Percentiles rank a stretch among this genome's conserved stretches.
Conservation (phyloP, 495 filamentous ascomycete genomes). For the Xylaria venustula region DNA sequence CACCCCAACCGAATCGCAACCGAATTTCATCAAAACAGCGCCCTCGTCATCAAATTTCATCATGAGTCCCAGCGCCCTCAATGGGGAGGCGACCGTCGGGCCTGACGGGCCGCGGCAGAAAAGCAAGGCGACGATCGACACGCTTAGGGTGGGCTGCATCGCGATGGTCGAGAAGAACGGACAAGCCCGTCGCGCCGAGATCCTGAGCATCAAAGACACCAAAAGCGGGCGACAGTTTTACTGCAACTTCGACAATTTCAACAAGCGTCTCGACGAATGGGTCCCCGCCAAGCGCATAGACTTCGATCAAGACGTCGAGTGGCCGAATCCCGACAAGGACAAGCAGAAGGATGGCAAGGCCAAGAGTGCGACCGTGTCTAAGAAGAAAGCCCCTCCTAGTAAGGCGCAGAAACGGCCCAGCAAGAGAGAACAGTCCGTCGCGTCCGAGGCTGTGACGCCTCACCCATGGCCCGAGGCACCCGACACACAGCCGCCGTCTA, state of each 20-base stretch:
- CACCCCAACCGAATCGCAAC: not conserved
- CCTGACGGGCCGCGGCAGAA: conserved; percentile 59
- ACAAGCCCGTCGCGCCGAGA: conserved; percentile 85
- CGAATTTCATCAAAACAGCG: conserved; percentile 22
- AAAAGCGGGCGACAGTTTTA: conserved; percentile 86
- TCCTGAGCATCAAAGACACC: conserved; percentile 79
- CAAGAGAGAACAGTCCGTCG: conserved; percentile 48
- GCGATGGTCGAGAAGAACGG: conserved; percentile 63
- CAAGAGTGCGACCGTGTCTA: conserved; percentile 45
- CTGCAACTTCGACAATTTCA: conserved; percentile 98
- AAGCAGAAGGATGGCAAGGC: conserved; percentile 52
- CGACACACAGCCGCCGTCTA: conserved; percentile 32
- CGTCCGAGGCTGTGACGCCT: conserved; percentile 45
- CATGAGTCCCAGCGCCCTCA: conserved; percentile 40
- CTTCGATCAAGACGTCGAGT: conserved; percentile 60
- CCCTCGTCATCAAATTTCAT: conserved; percentile 24
- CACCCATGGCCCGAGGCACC: conserved; percentile 39
- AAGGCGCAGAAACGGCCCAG: conserved; percentile 57
- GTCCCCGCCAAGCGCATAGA: conserved; percentile 77
- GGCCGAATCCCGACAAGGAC: conserved; percentile 57
- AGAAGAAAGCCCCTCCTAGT: conserved; percentile 44
- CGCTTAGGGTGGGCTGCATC: conserved; percentile 58
- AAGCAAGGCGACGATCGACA: conserved; percentile 75
- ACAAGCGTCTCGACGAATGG: conserved; percentile 99
- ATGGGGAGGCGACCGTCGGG: conserved; percentile 45